Base-by-base conservation (phyloP, 441 rosid genomes). In the Aquilaria agallochum region DNA sequence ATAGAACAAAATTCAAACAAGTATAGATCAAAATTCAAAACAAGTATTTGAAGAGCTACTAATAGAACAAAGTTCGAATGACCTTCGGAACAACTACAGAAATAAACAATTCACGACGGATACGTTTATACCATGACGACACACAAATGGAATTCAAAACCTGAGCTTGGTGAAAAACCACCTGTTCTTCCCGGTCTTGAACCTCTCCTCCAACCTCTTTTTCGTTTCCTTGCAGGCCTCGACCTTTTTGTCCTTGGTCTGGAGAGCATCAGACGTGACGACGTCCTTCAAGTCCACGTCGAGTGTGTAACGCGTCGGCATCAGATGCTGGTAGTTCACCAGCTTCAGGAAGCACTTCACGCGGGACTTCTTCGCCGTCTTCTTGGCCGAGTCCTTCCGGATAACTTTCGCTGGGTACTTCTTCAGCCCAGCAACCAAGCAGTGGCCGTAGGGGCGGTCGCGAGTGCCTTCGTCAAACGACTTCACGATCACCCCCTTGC, bases 161-260 rank as follows among this genome's bases (percentile, higher is more conserved):
- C 85, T 80, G 53, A 80, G 76, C 72, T 77, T 80, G 20, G 85
- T 74, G 47, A 80, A 77, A 60, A 80, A 80, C 84, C 84, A 77
- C 20, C 81, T 73, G 62, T 77, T 80, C 75, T 80, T 80, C 33
- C 81, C 81, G 0, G 76, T 72, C 71, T 80, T 80, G 68, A 79
- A 79, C 71, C 84, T 65, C 64, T 80, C 81, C 68, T 76, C 79
- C 9, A 80, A 53, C 67, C 68, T 73, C 50, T 62, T 63, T 73
- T 77, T 80, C 1, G 77, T 72, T 58, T 69, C 82, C 67, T 80
- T 77, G 10, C 69, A 60, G 9, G 78, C 71, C 0, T 64, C 48
- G 0, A 77, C 76, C 74, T 80, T 80, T 75, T 75, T 80, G 63
- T 80, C 85, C 69, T 73, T 72, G 58, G 58, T 60, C 42, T 60